Evolutionary conservation across 2,329 filamentous ascomycete species (phyloP).

Genomic region (Rhynchosporium secalis): DNA sequence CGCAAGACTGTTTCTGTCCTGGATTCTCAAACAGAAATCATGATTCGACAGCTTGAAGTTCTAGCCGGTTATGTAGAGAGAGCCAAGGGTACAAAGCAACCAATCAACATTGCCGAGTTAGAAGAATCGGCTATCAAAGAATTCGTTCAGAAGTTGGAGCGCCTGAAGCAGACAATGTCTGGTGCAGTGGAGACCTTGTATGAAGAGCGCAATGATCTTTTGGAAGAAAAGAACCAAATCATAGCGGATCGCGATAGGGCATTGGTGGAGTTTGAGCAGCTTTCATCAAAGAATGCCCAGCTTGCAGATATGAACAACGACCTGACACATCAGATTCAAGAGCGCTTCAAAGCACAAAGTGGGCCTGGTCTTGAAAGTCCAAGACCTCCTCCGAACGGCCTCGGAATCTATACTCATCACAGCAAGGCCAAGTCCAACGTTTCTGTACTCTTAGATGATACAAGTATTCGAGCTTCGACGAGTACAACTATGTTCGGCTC

Average conservation of each 20-base stretch:
- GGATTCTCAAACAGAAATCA: slow-evolving; percentile 92
- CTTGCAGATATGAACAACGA: slow-evolving; percentile 94
- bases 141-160: slow-evolving; percentile 73
- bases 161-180: slow-evolving; percentile 60
- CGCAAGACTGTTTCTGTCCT: slow-evolving; percentile 92
- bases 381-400: slow-evolving; percentile 51
- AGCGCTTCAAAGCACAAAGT: slow-evolving; percentile 81
- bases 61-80: slow-evolving; percentile 84
- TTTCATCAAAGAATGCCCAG: slow-evolving; percentile 92
- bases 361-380: slow-evolving; percentile 47
- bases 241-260: slow-evolving; percentile 88
- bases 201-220: slow-evolving; percentile 73
- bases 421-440: slow-evolving; percentile 50
- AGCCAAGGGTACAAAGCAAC: slow-evolving; percentile 78
- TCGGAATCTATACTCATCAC: slow-evolving; percentile 61
- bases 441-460: slow-evolving; percentile 38
- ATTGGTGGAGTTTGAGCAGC: slow-evolving; percentile 90
- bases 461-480: slow-evolving; percentile 44
- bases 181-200: slow-evolving; percentile 60
- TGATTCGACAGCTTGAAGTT: slow-evolving; percentile 87
- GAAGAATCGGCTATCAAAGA: slow-evolving; percentile 92
- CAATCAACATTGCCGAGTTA: slow-evolving; percentile 76
- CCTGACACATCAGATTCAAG: slow-evolving; percentile 90
- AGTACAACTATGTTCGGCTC: slow-evolving; percentile 40
- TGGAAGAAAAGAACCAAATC: slow-evolving; percentile 82